Conservation (phyloP, 768 basidiomycete species). For the Clitopilus passeckerianus region DNA sequence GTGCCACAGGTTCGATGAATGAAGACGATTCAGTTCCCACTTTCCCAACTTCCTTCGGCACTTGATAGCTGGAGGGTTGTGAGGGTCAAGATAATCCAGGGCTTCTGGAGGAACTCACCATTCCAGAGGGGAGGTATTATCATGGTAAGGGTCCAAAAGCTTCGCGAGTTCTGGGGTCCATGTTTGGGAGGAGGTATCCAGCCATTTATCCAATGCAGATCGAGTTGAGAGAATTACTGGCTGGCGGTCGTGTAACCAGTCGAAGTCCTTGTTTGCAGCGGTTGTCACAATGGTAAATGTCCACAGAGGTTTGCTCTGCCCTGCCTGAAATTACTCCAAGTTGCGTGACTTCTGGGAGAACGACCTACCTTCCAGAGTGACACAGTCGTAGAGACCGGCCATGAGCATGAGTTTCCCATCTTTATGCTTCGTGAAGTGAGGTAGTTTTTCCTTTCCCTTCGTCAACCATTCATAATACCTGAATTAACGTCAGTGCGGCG, state of each 20-base stretch:
- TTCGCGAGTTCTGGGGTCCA: slow-evolving; percentile 62
- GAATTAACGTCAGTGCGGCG: slow-evolving; percentile 27
- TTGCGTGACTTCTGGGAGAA: neutral
- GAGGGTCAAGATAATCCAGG: neutral
- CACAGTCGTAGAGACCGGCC: slow-evolving; percentile 83
- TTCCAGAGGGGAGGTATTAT: slow-evolving; percentile 46
- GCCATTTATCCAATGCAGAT: slow-evolving; percentile 66
- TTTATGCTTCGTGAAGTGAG: slow-evolving; percentile 74
- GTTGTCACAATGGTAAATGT: slow-evolving; percentile 93
- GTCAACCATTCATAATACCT: slow-evolving; percentile 91
- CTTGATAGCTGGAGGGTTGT: slow-evolving; percentile 59
- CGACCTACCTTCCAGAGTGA: slow-evolving; percentile 55
- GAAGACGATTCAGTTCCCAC: slow-evolving; percentile 79
- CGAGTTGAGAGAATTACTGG: slow-evolving; percentile 71
- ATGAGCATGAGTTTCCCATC: slow-evolving; percentile 70
- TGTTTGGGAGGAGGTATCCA: slow-evolving; percentile 63
- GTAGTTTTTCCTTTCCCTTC: slow-evolving; percentile 73
- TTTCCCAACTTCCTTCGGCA: slow-evolving; percentile 88
- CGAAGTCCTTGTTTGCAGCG: slow-evolving; percentile 57
- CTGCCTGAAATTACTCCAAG: slow-evolving; percentile 23
- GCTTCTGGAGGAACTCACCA: slow-evolving; percentile 42
- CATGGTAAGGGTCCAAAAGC: slow-evolving; percentile 58
- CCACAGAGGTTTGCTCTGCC: slow-evolving; percentile 53
- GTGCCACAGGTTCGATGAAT: slow-evolving; percentile 76
- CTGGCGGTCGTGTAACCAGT: slow-evolving; percentile 90